Conservation (phyloP, 2,329 filamentous ascomycete species). For the Cytospora piceae region DNA sequence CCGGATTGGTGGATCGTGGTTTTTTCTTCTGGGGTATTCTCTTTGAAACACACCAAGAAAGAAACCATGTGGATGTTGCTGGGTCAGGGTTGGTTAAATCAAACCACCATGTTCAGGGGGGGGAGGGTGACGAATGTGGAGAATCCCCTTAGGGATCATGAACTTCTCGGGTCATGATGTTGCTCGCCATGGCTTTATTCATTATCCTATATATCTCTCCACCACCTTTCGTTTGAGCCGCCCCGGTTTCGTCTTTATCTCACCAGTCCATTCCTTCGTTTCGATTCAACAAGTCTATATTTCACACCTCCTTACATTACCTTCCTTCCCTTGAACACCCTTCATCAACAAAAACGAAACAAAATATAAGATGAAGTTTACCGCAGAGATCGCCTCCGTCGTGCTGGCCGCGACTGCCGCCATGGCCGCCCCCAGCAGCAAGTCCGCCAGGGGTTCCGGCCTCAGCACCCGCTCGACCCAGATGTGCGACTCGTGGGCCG, state of each 20-base stretch:
- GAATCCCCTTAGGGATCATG: slow-evolving; percentile 14
- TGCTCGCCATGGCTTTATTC: background rate
- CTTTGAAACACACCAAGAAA: slow-evolving; percentile 25
- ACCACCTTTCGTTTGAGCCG: too few species aligned
- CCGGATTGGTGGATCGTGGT: slow-evolving; percentile 28
- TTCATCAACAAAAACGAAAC: background rate
- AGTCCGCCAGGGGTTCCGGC: slow-evolving; percentile 21
- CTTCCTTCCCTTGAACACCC: background rate
- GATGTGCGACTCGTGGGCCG: slow-evolving; percentile 46
- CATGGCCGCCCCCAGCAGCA: slow-evolving; percentile 35
- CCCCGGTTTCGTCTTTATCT: too few species aligned
- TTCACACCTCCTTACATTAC: background rate
- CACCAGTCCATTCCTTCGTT: background rate
- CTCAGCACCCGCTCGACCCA: slow-evolving; percentile 41
- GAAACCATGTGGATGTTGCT: slow-evolving; percentile 17
- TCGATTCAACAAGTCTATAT: background rate
- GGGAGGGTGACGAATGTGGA: slow-evolving; percentile 5
- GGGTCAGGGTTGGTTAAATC: slow-evolving; percentile 3
- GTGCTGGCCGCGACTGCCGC: slow-evolving; percentile 38
- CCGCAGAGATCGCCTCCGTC: slow-evolving; percentile 34
- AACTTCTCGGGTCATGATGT: background rate
- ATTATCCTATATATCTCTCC: background rate
- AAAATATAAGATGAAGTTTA: slow-evolving; percentile 25
- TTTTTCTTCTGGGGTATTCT: slow-evolving; percentile 16
- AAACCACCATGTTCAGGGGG: slow-evolving; percentile 17